phyloP scores from a whole-genome alignment of 2,329 filamentous ascomycete genomes.

The Escovopsis weberi region DNA sequence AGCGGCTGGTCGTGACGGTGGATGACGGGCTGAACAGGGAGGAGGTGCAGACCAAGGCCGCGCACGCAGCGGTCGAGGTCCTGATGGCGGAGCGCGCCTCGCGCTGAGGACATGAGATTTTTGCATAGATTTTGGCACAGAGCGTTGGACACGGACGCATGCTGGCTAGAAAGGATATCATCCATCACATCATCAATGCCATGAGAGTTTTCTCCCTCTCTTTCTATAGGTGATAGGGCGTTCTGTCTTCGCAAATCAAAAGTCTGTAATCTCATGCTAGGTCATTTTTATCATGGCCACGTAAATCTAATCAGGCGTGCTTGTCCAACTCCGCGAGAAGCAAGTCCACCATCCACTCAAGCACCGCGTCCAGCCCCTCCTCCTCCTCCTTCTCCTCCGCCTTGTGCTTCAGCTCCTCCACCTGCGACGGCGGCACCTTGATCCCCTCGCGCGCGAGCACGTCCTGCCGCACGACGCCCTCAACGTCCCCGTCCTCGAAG shows the following conservation, averaged over 20 bases:
- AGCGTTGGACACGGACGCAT: too few species aligned
- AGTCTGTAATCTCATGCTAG: too few species aligned
- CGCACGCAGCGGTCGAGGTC: conserved; percentile 31
- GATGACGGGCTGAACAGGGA: conserved; percentile 30
- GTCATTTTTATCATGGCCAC: not conserved
- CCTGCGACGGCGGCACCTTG: conserved; percentile 30
- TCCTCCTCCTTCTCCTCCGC: conserved; percentile 34
- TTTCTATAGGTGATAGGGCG: too few species aligned
- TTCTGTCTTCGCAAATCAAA: too few species aligned
- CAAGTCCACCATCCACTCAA: conserved; percentile 54
- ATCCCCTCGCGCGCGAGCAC: conserved; percentile 31
- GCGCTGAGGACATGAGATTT: too few species aligned
- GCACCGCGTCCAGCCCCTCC: conserved; percentile 43
- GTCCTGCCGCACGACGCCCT: conserved; percentile 35
- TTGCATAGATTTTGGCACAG: too few species aligned
- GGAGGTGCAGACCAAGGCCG: conserved; percentile 42
- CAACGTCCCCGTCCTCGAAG: conserved; percentile 55
- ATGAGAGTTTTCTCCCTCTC: too few species aligned
- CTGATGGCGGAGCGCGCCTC: conserved; percentile 13
- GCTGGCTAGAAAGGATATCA: not conserved
- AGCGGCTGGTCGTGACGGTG: conserved; percentile 29
- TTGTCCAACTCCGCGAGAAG: conserved; percentile 36
- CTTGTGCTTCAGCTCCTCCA: conserved; percentile 42
- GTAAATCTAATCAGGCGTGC: not conserved
- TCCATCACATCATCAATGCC: too few species aligned